Evolutionary conservation across 345 rosid species (phyloP).

Genomic region (Cardiospermum halicacabum): DNA sequence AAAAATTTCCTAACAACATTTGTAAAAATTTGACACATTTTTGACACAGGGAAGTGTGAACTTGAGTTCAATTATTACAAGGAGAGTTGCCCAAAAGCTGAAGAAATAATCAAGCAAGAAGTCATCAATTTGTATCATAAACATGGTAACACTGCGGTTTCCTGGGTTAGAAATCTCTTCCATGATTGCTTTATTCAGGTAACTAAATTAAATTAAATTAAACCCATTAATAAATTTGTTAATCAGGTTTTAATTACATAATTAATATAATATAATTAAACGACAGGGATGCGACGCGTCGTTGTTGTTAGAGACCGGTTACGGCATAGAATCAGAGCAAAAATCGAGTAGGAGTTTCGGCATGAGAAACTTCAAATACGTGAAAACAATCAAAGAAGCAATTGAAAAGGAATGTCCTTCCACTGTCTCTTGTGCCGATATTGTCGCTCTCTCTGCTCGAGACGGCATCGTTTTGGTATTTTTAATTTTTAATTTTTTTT

Average conservation of each 20-base stretch:
- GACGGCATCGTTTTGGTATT: conserved; percentile 71
- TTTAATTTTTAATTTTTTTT: background rate
- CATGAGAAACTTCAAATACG: conserved; percentile 84
- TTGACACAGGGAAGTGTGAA: conserved; percentile 42
- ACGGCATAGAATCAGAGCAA: conserved; percentile 59
- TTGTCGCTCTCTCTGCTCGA: conserved; percentile 75
- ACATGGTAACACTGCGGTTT: conserved; percentile 85
- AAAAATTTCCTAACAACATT: too few species aligned
- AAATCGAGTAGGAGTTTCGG: conserved; percentile 63
- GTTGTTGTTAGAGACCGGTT: conserved; percentile 47
- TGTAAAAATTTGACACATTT: background rate
- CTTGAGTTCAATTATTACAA: conserved; percentile 61
- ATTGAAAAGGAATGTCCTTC: conserved; percentile 62
- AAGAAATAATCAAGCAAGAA: conserved; percentile 65
- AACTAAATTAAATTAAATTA: background rate
- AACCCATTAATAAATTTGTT: too few species aligned
- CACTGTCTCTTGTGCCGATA: conserved; percentile 86
- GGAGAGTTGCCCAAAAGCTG: conserved; percentile 72
- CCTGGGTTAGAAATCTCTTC: conserved; percentile 92
- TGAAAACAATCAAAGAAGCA: conserved; percentile 65
- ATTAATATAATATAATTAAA: too few species aligned
- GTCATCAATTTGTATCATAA: conserved; percentile 57
- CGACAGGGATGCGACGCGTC: conserved; percentile 81
- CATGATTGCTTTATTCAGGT: conserved; percentile 77
- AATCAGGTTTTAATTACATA: too few species aligned